These are phyloP conservation scores for Penicillium sp. DNA, from an alignment of 2,329 filamentous ascomycete species.

Conservation along the genomic window DNA sequence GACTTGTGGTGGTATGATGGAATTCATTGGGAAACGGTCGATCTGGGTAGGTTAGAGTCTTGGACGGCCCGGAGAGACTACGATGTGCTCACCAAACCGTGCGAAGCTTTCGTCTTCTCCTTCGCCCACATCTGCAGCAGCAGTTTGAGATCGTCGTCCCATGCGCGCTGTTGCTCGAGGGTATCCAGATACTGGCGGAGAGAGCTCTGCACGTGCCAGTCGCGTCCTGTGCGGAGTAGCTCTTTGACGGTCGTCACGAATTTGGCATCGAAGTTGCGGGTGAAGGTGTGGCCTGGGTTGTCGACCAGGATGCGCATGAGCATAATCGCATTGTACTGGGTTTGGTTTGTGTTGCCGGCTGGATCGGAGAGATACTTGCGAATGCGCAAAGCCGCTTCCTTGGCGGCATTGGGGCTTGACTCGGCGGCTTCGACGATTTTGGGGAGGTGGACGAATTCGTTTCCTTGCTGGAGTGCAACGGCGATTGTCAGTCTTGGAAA, in stretches of 20 bases:
- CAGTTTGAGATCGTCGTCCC: conserved; percentile 71
- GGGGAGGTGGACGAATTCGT: conserved; percentile 90
- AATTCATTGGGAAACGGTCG: conserved; percentile 11
- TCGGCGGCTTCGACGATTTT: conserved; percentile 93
- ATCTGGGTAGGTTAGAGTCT: conserved; percentile 1
- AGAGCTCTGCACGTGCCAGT: conserved; percentile 78
- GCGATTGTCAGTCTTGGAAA: conserved; percentile 2
- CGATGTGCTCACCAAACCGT: conserved; percentile 36
- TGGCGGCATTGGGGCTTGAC: conserved; percentile 81
- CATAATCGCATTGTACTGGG: conserved; percentile 97
- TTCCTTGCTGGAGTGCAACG: conserved; percentile 55
- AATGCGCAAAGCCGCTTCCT: conserved; percentile 75
- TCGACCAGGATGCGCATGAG: conserved; percentile 86
- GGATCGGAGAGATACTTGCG: conserved; percentile 78
- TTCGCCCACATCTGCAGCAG: conserved; percentile 85
- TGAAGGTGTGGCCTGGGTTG: conserved; percentile 88
- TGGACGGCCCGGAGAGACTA: too few species aligned
- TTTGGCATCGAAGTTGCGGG: conserved; percentile 82
- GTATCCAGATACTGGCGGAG: conserved; percentile 81
- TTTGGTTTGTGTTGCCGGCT: conserved; percentile 62
- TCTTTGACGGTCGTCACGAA: conserved; percentile 76
- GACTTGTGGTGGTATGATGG: neutral
- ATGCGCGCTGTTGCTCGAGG: conserved; percentile 68
- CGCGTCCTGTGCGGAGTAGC: conserved; percentile 67
- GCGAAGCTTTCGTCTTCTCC: conserved; percentile 69